phyloP scores from a whole-genome alignment of 2,329 filamentous ascomycete species.

The Penicillium thymicola region DNA sequence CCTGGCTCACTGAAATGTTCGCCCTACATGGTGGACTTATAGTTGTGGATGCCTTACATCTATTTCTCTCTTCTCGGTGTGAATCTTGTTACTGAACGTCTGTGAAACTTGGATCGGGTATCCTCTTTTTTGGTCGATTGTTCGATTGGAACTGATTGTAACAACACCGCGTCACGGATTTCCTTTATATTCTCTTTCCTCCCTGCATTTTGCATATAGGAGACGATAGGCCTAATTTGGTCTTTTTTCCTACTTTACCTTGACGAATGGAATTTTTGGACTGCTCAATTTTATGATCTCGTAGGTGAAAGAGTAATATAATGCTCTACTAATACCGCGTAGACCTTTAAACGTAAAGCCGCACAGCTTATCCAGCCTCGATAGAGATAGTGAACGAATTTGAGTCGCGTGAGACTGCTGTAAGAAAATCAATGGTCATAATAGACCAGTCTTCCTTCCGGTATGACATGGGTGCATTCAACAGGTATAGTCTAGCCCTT shows the following conservation, averaged over 20 bases:
- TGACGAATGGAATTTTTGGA: slow-evolving; percentile 21
- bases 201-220: background rate
- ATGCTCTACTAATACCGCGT: background rate
- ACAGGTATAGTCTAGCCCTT: too few species aligned
- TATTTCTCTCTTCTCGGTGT: background rate
- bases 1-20: slow-evolving; percentile 22
- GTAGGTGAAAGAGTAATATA: background rate
- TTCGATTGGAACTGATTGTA: slow-evolving; percentile 10
- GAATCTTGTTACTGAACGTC: background rate
- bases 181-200: slow-evolving; percentile 15
- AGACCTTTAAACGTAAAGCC: too few species aligned
- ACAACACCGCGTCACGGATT: slow-evolving; percentile 8
- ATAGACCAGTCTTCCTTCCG: too few species aligned
- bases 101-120: slow-evolving; percentile 9
- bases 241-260: slow-evolving; percentile 8
- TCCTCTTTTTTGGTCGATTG: slow-evolving; percentile 4
- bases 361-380: too few species aligned
- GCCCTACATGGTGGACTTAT: background rate
- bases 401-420: too few species aligned
- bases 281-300: slow-evolving; percentile 6
- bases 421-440: too few species aligned
- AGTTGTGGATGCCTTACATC: background rate
- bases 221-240: slow-evolving; percentile 5
- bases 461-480: too few species aligned
- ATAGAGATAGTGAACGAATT: too few species aligned